A percentile compares a stretch with the other conserved stretches of the same genome.
Evolutionary conservation across 305 asterid genomes (phyloP).

Genomic region (Rubia peregrina): DNA sequence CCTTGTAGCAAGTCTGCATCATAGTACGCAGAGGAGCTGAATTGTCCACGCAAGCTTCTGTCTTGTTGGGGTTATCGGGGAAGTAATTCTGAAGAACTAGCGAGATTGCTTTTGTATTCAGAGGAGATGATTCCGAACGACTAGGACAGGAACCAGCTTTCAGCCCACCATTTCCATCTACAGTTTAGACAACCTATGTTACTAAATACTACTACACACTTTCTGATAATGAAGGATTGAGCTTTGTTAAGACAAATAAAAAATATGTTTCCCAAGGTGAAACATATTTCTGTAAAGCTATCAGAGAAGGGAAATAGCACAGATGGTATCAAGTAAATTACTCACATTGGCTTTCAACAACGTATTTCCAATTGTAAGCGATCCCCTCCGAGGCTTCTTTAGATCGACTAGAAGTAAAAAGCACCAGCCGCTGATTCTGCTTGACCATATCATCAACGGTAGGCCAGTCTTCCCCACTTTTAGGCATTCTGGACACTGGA

Average conservation of each 20-base stretch:
- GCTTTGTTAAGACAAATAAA: background rate
- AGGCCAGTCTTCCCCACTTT: conserved; percentile 77
- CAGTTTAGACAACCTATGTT: conserved; percentile 16
- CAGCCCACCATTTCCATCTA: conserved; percentile 84
- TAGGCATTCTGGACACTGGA: conserved; percentile 73
- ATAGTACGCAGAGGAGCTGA: conserved; percentile 44
- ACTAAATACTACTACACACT: background rate
- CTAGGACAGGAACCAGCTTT: conserved; percentile 48
- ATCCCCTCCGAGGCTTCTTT: conserved; percentile 66
- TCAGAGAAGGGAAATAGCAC: background rate
- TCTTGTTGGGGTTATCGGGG: conserved; percentile 46
- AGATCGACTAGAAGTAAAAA: conserved; percentile 55
- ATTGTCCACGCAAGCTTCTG: conserved; percentile 59
- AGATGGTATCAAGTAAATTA: background rate
- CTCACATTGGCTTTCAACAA: conserved; percentile 89
- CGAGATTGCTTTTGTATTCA: conserved; percentile 50
- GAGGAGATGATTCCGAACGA: conserved; percentile 64
- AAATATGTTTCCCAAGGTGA: background rate
- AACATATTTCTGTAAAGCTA: background rate
- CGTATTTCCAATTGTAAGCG: conserved; percentile 80
- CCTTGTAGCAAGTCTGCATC: conserved; percentile 57
- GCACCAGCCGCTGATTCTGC: conserved; percentile 66
- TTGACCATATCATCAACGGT: conserved; percentile 67
- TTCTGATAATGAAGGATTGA: background rate
- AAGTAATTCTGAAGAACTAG: conserved; percentile 70